Base-by-base conservation (phyloP, 2,329 filamentous ascomycete genomes). In the Aspergillus uvarum region DNA sequence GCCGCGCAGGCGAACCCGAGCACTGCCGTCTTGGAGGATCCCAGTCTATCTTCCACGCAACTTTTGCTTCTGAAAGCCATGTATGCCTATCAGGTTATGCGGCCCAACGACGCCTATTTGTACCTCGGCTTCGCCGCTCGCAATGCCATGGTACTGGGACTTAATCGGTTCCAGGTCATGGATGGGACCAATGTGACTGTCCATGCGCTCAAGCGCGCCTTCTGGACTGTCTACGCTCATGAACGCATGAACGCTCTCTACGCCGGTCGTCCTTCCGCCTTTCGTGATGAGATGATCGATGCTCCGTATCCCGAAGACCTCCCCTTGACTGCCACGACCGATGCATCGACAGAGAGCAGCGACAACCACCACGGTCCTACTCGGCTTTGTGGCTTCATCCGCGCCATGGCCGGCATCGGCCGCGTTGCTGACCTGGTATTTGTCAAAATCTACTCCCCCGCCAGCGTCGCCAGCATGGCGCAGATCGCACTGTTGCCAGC, bases 81-180 rank as follows among this genome's bases (percentile, higher is more conserved):
- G 47, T 54, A 58, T 31, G 55, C 44, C 10, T 42, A 35, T 1
- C 51, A 61, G 10, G 59, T 47, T 1, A 61, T 61, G 59, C 32
- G 59, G 4, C 54, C 59, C 14, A 61, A 61, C 16, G 59, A 61
- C 4, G 55, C 55, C 3, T 61, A 58, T 29, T 51, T 61, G 4
- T 48, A 32, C 26, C 44, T 61, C 2, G 59, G 59, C 3, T 51
- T 58, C 31, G 59, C 59, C 3, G 51, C 59, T 3, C 59, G 59
- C 5, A 48, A 16, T 35, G 50, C 47, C 8, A 26, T 58, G 12
- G 51, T 51, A 4, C 31, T 61, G 6, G 59, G 59, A 12, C 51
- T 61, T 29, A 61, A 61, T 29, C 51, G 55, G 14, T 8, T n/a
- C 12, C 59, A 61, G 48, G 59, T 61, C 14, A 47, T 42, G 3